Evolutionary conservation across 176 grass and related monocot species (phyloP).

Genomic region (Phyllostachys edulis): DNA sequence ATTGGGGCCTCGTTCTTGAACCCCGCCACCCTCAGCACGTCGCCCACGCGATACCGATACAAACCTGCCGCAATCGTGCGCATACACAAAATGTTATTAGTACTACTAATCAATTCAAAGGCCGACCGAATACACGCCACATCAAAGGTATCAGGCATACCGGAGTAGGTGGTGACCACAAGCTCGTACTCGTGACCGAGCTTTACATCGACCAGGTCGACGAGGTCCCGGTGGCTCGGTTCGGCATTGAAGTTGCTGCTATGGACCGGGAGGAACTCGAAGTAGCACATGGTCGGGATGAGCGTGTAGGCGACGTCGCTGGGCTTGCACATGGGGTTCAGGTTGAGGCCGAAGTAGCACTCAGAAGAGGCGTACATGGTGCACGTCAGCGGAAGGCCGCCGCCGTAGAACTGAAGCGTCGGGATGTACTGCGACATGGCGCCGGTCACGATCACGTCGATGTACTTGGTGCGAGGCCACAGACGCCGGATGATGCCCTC

Average conservation of each 20-base stretch:
- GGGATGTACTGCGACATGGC: slow-evolving; percentile 99
- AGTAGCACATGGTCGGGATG: slow-evolving; percentile 97
- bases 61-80: slow-evolving; percentile 50
- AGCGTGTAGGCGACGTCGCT: slow-evolving; percentile 86
- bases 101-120: not conserved
- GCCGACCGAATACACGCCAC: not conserved
- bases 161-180: slow-evolving; percentile 90
- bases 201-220: slow-evolving; percentile 82
- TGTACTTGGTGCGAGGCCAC: slow-evolving; percentile 93
- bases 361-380: slow-evolving; percentile 97
- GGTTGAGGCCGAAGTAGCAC: slow-evolving; percentile 94
- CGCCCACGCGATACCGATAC: slow-evolving; percentile 93
- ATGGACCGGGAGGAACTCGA: slow-evolving; percentile 76
- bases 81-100: not conserved
- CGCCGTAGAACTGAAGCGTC: slow-evolving; percentile 84
- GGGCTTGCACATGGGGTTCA: slow-evolving; percentile 89
- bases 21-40: slow-evolving; percentile 77
- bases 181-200: slow-evolving; percentile 88
- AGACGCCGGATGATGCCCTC: slow-evolving; percentile 76
- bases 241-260: slow-evolving; percentile 37
- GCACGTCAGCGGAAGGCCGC: slow-evolving; percentile 73
- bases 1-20: slow-evolving; percentile 96
- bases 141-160: slow-evolving; percentile 15
- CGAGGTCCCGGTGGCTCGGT: slow-evolving; percentile 61
- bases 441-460: slow-evolving; percentile 95